Conservation (phyloP, 192 early-diverging fungal genomes). For the Linnemannia schmuckeri region DNA sequence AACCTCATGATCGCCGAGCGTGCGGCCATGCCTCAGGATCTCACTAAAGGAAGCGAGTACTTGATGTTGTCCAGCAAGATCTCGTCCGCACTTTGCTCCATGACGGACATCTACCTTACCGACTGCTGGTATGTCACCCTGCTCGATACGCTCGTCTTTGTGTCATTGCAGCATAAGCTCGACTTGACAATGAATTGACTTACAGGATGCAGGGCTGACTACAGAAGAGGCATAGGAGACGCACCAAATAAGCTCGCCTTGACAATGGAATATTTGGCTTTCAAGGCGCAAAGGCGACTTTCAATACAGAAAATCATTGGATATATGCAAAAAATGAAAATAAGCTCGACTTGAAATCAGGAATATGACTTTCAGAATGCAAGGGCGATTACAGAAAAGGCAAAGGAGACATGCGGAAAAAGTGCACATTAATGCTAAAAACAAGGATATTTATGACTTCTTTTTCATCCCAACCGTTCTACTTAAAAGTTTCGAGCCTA, state of each 20-base stretch:
- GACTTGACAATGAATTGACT: not conserved
- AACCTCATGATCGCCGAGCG: slow-evolving; percentile 73
- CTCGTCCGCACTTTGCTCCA: slow-evolving; percentile 89
- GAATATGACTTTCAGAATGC: not conserved
- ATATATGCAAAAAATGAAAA: too few species aligned
- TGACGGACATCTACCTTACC: slow-evolving; percentile 98
- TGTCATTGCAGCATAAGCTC: not conserved
- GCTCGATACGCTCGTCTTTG: not conserved
- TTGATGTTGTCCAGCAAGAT: slow-evolving; percentile 72
- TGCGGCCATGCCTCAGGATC: slow-evolving; percentile 50
- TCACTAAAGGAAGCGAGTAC: slow-evolving; percentile 58
- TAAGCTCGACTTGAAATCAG: too few species aligned
- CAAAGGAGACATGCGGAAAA: not conserved
- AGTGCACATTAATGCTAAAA: not conserved
- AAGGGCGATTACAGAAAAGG: not conserved
- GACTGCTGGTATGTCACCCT: slow-evolving; percentile 88
- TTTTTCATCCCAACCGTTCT: not conserved
- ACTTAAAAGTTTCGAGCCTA: slow-evolving; percentile 79
- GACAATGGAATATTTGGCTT: too few species aligned
- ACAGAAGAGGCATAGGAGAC: not conserved
- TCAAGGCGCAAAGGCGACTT: too few species aligned
- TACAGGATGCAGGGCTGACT: not conserved
- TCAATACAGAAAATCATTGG: too few species aligned
- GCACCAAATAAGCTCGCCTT: not conserved
- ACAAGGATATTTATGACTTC: not conserved